phyloP scores from a whole-genome alignment of 495 filamentous ascomycete genomes.

The Annulohypoxylon moriforme region DNA sequence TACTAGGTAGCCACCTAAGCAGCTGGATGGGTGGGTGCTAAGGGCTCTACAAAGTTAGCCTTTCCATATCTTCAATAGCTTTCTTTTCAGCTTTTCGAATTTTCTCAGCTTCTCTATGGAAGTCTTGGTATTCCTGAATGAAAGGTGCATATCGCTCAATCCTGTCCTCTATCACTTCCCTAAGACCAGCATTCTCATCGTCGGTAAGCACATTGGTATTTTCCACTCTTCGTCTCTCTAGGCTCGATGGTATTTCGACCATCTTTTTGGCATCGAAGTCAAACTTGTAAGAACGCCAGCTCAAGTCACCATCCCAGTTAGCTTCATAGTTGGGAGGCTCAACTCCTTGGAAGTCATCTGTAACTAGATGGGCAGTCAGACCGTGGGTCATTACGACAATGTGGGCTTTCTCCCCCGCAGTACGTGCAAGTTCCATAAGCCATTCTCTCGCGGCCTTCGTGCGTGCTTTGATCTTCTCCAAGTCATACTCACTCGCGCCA shows the following conservation, averaged over 20 bases:
- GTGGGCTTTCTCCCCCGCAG: background rate
- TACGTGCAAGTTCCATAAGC: background rate
- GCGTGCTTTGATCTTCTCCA: background rate
- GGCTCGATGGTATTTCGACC: background rate
- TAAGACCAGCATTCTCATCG: background rate
- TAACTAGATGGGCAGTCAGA: background rate
- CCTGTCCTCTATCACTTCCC: background rate
- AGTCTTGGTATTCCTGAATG: background rate
- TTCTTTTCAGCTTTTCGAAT: background rate
- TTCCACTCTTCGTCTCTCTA: background rate
- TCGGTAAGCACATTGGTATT: background rate
- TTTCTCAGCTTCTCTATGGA: background rate
- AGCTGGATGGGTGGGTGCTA: no score
- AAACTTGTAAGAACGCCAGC: constrained; percentile 2
- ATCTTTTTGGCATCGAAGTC: background rate
- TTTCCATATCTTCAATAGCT: no score
- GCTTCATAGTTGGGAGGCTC: background rate
- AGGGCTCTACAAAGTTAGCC: no score
- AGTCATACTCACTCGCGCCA: background rate
- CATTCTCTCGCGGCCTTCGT: background rate
- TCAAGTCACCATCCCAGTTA: background rate
- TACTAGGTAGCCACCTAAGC: no score
- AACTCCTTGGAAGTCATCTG: background rate
- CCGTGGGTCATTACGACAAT: background rate
- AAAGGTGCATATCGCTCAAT: background rate